Conservation (phyloP, 164 flowering plant genomes). For the Vitis riparia region DNA sequence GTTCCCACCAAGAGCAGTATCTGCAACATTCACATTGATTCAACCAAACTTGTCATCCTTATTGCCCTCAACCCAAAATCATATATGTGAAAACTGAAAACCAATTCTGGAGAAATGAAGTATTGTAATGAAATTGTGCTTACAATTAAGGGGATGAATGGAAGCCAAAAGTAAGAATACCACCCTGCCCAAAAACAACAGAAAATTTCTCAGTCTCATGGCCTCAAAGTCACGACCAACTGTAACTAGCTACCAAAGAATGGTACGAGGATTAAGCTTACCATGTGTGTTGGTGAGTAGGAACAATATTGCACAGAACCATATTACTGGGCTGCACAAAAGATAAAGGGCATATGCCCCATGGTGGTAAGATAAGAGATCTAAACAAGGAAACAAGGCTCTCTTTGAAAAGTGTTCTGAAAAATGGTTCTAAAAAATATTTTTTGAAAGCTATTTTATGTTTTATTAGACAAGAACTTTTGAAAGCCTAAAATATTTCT, state of each 20-base stretch:
- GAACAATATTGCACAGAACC: conserved; percentile 47
- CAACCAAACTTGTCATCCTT: background rate
- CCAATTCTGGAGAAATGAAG: too few species aligned
- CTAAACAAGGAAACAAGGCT: too few species aligned
- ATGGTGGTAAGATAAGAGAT: background rate
- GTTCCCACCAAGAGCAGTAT: conserved; percentile 50
- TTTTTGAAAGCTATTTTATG: too few species aligned
- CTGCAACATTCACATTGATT: conserved; percentile 27
- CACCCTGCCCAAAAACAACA: conserved; percentile 36
- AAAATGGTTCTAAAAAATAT: too few species aligned
- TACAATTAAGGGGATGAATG: conserved; percentile 55
- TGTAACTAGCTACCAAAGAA: background rate
- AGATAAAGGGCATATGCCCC: background rate
- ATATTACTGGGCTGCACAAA: conserved; percentile 47
- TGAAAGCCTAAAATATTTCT: too few species aligned
- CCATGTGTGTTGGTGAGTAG: conserved; percentile 51
- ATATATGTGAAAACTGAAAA: background rate
- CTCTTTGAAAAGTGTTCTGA: too few species aligned
- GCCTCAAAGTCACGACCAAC: background rate
- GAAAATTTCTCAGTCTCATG: background rate
- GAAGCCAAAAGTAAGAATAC: conserved; percentile 50
- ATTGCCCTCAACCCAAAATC: background rate
- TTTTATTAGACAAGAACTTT: too few species aligned
- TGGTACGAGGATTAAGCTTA: conserved; percentile 9
- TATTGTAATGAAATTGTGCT: conserved; percentile 13